phyloP scores from a whole-genome alignment of 768 basidiomycete species.

The Tremella fuciformis region DNA sequence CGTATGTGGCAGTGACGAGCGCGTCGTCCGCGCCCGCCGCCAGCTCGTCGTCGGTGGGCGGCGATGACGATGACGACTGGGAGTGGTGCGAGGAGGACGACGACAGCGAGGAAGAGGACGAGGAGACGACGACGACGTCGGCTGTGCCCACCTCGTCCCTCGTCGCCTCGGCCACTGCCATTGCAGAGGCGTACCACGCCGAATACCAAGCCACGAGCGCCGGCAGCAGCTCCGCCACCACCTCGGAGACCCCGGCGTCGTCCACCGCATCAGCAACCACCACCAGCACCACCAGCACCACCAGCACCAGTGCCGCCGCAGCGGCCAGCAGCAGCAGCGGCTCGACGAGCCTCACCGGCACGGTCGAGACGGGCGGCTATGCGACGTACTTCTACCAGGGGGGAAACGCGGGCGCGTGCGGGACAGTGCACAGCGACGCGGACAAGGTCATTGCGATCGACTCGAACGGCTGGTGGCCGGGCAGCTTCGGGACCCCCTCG shows the following conservation, averaged over 20 bases:
- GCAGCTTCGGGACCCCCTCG: constrained; percentile 60
- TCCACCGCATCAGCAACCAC: not conserved
- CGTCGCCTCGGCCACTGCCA: too few species aligned
- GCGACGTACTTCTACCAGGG: constrained; percentile 66
- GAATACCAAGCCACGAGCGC: constrained; percentile 4
- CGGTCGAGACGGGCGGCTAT: constrained; percentile 41
- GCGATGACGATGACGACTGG: too few species aligned
- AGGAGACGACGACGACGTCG: constrained; percentile 23
- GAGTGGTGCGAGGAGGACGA: constrained; percentile 8
- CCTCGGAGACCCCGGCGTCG: constrained; percentile 14
- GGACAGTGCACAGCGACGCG: constrained; percentile 60
- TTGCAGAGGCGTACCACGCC: too few species aligned
- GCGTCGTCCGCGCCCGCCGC: constrained; percentile 24
- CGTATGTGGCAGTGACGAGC: too few species aligned
- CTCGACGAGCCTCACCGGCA: constrained; percentile 9
- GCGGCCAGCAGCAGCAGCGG: constrained; percentile 27
- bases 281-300: constrained; percentile 22
- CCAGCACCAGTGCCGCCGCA: constrained; percentile 18
- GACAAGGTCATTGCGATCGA: constrained; percentile 57
- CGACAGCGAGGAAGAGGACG: constrained; percentile 23
- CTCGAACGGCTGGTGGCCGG: constrained; percentile 45
- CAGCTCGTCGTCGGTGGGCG: constrained; percentile 16
- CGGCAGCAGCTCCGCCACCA: not conserved
- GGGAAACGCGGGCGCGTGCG: constrained; percentile 77
- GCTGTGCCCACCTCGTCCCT: constrained; percentile 11